Evolutionary conservation across 805 yeast genomes (phyloP), one percentile per base, ranked within the genome.

Genomic region (Sugiyamaella valdiviana): DNA sequence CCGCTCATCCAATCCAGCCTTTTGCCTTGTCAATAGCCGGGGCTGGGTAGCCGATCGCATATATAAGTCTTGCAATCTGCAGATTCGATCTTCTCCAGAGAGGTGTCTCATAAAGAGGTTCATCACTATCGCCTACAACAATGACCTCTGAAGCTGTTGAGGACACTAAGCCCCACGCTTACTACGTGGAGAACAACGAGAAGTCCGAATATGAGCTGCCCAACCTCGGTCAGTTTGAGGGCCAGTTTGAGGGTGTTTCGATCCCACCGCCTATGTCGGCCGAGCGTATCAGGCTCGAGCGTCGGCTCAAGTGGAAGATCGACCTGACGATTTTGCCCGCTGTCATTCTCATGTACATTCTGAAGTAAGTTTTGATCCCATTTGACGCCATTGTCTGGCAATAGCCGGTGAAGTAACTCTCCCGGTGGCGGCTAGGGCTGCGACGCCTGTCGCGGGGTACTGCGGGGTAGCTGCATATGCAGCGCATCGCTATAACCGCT

Each of bases 271-370:
- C 47, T 15, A 53, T 54, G 32, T 32, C 57, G n/a, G 78, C 69
- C 39, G 81, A 78, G 52, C 65, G 78, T 12, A 68, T 63, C 23
- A 59, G 50, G 5, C 58, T 77, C 42, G 76, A 75, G 52, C 63
- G 57, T 45, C 71, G 65, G 49, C 68, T 77, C 15, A 70, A 71
- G 32, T 58, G 74, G 42, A 77, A 74, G 53, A 63, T 76, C 38
- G 83, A 79, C 55, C 23, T 71, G 10, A 62, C 79, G 49, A 49
- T 56, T 24, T 45, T 64, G 5, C 67, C 68, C 6, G 50, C 58
- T 20, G 57, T 64, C 15, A 54, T 64, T 10, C 43, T 63, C 39
- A 54, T 63, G 37, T 65, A 63, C 51, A 52, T 64, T 15, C 60
- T 63, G 54, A 54, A 52, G 32, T 26, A n/a, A 26, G 32, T 26